Evolutionary conservation across 495 filamentous ascomycete species (phyloP).

Genomic region (Gamarada debralockiae): DNA sequence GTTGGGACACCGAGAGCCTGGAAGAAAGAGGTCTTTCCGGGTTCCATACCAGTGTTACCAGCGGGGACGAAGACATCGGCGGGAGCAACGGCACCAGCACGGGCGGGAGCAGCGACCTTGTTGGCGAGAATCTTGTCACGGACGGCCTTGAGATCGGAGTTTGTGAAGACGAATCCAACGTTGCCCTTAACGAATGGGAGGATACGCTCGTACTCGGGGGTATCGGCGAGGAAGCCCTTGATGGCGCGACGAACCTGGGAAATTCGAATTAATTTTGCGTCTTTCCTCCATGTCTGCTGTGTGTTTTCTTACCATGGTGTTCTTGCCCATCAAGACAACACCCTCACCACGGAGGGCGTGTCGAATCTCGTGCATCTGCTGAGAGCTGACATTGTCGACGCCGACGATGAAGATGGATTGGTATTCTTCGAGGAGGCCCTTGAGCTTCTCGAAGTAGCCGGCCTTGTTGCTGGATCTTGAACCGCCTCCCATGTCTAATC

Average conservation of each 20-base stretch:
- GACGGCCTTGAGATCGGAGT: conserved; percentile 83
- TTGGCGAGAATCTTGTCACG: conserved; percentile 94
- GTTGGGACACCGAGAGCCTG: conserved; percentile 99
- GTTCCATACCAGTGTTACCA: conserved; percentile 99
- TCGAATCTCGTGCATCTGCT: conserved; percentile 99
- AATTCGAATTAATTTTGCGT: neutral
- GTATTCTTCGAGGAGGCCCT: conserved; percentile 88
- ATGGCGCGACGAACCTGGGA: conserved; percentile 89
- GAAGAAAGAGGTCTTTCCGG: conserved; percentile 99
- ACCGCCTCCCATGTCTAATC: no score
- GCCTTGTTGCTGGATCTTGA: conserved; percentile 89
- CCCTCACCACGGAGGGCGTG: conserved; percentile 78
- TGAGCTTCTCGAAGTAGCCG: conserved; percentile 99
- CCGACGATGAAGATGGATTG: conserved; percentile 94
- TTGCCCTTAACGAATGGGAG: conserved; percentile 95
- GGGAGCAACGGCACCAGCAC: conserved; percentile 94
- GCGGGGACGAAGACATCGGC: conserved; percentile 87
- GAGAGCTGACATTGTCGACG: conserved; percentile 94
- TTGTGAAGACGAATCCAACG: conserved; percentile 99
- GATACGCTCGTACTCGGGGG: conserved; percentile 95
- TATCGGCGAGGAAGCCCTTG: conserved; percentile 87
- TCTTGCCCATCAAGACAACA: conserved; percentile 99
- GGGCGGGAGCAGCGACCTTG: conserved; percentile 93
- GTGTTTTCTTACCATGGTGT: conserved; percentile 77
- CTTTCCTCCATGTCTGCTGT: neutral